Base-by-base conservation (phyloP, 306 rosid genomes). In the Acacia acuminata region DNA sequence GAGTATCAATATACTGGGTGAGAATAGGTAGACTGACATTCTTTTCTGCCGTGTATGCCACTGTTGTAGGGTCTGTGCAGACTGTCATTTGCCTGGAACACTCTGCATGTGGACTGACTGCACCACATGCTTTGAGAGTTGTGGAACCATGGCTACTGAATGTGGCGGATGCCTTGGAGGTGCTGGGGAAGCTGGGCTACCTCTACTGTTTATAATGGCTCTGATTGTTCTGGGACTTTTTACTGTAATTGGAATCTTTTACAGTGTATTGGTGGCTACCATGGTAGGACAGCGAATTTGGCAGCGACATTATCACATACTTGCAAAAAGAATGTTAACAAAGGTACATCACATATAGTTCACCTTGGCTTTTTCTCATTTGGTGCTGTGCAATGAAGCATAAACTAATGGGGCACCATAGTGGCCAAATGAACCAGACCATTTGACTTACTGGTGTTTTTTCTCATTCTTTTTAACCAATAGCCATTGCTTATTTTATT, bases 71-170 rank as follows among this genome's bases (percentile, higher is more conserved):
- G 94, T 94, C 63, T 96, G 99, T 64, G 97, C 99, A 27, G 99
- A 96, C 86, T 96, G 99, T 91, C 99, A 92, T 88, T 90, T 94
- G 88, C 99, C 98, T 24, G 98, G 99, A 76, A 96, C 99, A 32
- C 96, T 96, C 36, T 96, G 98, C 84, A 92, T 96, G 97, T 96
- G 98, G 99, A 96, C 98, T 32, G 98, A 96, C 84, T 94, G 99
- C 86, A 96, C 99, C 68, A 85, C 99, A 47, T 96, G 99, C 88
- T 96, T 94, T 89, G 99, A 94, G 89, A 89, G 97, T 81, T 96
- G 99, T 86, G 99, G 97, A 70, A 92, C 94, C 79, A 90, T 96
- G 93, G 94, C 94, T 48, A 91, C 93, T 58, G 99, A 96, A 87
- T 94, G 99, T 78, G 94, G 98, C 73, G 94, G 99, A 82, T 96